Evolutionary conservation across 768 basidiomycete species (phyloP).

Genomic region (Russula compacta): DNA sequence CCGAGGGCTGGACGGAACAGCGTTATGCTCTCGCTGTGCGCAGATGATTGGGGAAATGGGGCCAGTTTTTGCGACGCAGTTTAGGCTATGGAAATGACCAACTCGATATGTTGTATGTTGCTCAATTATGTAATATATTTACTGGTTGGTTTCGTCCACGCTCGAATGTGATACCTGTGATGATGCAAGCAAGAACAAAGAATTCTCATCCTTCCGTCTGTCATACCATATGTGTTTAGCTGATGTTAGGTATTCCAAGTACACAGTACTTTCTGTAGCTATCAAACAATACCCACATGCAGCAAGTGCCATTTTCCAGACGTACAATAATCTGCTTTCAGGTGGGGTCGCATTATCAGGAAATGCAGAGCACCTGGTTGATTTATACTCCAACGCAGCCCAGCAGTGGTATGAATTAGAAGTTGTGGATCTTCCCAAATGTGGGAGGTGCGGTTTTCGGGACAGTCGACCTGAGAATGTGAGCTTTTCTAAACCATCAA

Average conservation of each 20-base stretch:
- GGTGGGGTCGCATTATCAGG: background rate
- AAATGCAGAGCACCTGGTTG: background rate
- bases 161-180: no score
- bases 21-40: no score
- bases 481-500: background rate
- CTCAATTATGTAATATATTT: conserved; percentile 1
- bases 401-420: conserved; percentile 16
- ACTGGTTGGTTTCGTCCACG: no score
- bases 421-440: conserved; percentile 12
- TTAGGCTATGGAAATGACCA: no score
- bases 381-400: background rate
- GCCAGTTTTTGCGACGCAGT: no score
- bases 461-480: conserved; percentile 11
- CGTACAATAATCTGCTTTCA: conserved; percentile 17
- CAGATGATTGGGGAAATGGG: no score
- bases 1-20: background rate
- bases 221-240: background rate
- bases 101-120: background rate
- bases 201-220: background rate
- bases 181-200: background rate
- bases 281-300: conserved; percentile 5
- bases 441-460: conserved; percentile 16
- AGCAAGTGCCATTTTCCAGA: conserved; percentile 14
- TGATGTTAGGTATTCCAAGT: background rate
- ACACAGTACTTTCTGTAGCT: background rate